These are phyloP conservation scores for Penicillium janthinellum DNA, from an alignment of 2,329 filamentous ascomycete species.

Conservation along the genomic window DNA sequence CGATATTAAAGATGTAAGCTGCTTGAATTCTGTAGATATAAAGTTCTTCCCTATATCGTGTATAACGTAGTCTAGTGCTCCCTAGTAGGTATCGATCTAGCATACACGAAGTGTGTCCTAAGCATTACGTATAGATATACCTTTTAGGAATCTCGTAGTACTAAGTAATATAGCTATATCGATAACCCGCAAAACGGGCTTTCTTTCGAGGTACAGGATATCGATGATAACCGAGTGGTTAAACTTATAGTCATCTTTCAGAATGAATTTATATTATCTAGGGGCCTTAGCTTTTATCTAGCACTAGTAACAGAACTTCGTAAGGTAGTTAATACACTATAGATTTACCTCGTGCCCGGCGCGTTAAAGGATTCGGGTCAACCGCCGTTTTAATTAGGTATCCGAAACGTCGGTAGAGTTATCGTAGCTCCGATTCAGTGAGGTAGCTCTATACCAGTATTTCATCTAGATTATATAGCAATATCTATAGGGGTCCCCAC, in stretches of 20 bases:
- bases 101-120: neutral
- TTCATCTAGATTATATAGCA: neutral
- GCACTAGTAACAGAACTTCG: neutral
- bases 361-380: neutral
- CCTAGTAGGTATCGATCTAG: neutral
- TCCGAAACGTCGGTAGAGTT: neutral
- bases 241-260: neutral
- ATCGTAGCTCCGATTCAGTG: neutral
- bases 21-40: neutral
- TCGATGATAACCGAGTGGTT: neutral
- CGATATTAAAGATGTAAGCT: neutral
- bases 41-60: neutral
- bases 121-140: neutral
- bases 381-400: neutral
- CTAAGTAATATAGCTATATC: neutral
- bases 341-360: neutral
- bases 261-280: neutral
- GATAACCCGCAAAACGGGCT: neutral
- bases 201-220: neutral
- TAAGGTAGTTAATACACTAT: neutral
- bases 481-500: neutral
- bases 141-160: neutral
- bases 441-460: neutral
- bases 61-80: neutral
- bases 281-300: neutral